These are phyloP conservation scores for Suhomyces chickasaworum DNA, from an alignment of 1,139 yeast genomes.

Conservation along the genomic window DNA sequence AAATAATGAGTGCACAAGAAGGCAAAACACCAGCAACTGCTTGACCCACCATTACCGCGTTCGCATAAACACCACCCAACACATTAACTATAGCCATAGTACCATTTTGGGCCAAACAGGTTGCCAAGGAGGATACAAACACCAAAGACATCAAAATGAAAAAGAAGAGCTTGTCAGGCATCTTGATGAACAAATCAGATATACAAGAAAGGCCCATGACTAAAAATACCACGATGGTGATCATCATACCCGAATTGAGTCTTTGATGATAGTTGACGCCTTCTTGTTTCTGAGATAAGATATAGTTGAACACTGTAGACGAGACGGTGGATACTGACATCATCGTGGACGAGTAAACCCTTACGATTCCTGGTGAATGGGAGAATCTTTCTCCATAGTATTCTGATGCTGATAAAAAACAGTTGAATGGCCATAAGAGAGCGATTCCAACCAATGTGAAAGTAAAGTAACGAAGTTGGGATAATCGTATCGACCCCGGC, in stretches of 20 bases:
- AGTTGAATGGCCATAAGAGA: slow-evolving; percentile 96
- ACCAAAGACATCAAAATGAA: slow-evolving; percentile 58
- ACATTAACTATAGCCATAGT: slow-evolving; percentile 84
- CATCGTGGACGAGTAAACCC: slow-evolving; percentile 76
- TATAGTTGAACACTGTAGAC: slow-evolving; percentile 60
- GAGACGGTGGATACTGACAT: slow-evolving; percentile 85
- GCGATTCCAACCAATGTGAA: slow-evolving; percentile 75
- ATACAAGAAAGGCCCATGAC: slow-evolving; percentile 54
- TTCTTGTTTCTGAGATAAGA: slow-evolving; percentile 67
- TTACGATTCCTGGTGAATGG: slow-evolving; percentile 53
- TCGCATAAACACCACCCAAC: slow-evolving; percentile 75
- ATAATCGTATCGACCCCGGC: slow-evolving; percentile 24
- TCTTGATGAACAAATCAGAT: slow-evolving; percentile 37
- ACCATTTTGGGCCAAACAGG: slow-evolving; percentile 84
- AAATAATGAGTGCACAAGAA: slow-evolving; percentile 67
- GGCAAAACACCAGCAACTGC: slow-evolving; percentile 93
- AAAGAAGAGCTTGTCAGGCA: slow-evolving; percentile 47
- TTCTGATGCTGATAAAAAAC: slow-evolving; percentile 82
- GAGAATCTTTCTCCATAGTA: slow-evolving; percentile 71
- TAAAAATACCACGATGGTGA: slow-evolving; percentile 59
- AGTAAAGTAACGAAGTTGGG: slow-evolving; percentile 57
- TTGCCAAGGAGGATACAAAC: slow-evolving; percentile 60
- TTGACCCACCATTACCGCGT: slow-evolving; percentile 92
- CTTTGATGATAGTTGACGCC: slow-evolving; percentile 64
- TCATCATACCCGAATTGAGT: slow-evolving; percentile 57